A percentile compares a stretch with the other conserved stretches of the same genome.
These are phyloP conservation scores for Eutrema yunnanense DNA, from an alignment of 345 rosid species.

Conservation along the genomic window DNA sequence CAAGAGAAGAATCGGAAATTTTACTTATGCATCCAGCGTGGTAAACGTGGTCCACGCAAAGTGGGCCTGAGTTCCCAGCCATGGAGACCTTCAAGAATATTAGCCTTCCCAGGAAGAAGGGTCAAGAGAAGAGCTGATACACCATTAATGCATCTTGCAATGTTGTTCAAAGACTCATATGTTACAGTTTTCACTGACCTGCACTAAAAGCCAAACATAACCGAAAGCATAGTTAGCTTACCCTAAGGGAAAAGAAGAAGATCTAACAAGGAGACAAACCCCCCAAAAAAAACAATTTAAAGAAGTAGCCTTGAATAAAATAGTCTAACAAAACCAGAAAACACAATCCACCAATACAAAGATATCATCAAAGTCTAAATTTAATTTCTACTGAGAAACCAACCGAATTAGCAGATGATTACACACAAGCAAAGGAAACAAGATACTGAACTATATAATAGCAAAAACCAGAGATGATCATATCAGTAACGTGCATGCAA, in stretches of 20 bases:
- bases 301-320: not conserved
- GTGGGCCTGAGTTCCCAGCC: constrained; percentile 99
- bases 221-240: constrained; percentile 1
- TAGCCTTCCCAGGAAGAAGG: constrained; percentile 69
- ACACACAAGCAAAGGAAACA: too few relatives aligned
- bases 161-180: constrained; percentile 76
- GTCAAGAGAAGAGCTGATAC: constrained; percentile 71
- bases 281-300: not conserved
- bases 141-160: constrained; percentile 78
- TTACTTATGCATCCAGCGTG: constrained; percentile 94
- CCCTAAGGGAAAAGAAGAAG: not conserved
- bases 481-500: not conserved
- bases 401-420: too few relatives aligned
- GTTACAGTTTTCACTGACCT: constrained; percentile 92
- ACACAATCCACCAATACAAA: not conserved
- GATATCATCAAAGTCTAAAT: too few relatives aligned
- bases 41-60: constrained; percentile 83
- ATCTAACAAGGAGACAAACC: constrained; percentile 4
- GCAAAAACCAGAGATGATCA: not conserved
- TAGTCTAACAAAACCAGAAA: not conserved
- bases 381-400: not conserved
- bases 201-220: constrained; percentile 41
- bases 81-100: constrained; percentile 79
- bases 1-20: not conserved
- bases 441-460: not conserved